Percentiles rank a stretch among this genome's conserved stretches.
Conservation (phyloP, 1,284 basidiomycete genomes). For the Malassezia vespertilionis region DNA sequence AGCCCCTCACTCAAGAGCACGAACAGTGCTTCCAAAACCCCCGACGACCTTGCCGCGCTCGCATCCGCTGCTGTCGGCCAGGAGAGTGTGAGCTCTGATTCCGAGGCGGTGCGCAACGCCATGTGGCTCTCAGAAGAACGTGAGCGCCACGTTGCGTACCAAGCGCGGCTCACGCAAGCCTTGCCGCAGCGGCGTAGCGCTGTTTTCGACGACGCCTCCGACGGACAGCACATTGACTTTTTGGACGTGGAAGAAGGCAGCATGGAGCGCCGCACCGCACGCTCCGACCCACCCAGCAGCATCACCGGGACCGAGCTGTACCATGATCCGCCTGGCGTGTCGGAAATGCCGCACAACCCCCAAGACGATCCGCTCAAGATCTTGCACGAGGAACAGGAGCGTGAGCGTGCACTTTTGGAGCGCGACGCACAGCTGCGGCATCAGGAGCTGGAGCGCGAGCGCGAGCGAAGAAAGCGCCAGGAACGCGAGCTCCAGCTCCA, state of each 20-base stretch:
- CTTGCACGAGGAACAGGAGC: constrained; percentile 4
- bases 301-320: too few relatives aligned
- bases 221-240: neutral
- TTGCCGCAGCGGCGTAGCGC: neutral
- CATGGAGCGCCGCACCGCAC: neutral
- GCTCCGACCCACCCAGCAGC: neutral
- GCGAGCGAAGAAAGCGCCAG: neutral
- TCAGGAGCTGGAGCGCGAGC: neutral
- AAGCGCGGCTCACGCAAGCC: neutral
- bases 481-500: neutral
- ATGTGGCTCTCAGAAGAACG: constrained; percentile 11
- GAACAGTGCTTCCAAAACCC: neutral
- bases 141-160: constrained; percentile 10
- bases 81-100: neutral
- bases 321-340: too few relatives aligned
- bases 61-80: constrained; percentile 1
- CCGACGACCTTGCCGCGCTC: neutral
- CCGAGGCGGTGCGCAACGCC: constrained; percentile 1
- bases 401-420: constrained; percentile 5
- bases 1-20: neutral
- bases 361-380: neutral
- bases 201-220: neutral
- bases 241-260: constrained; percentile 1
- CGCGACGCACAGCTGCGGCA: neutral
- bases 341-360: neutral